These are phyloP conservation scores for Chlamydomonas asymmetrica DNA, from an alignment of 139 green algal species.

Conservation along the genomic window DNA sequence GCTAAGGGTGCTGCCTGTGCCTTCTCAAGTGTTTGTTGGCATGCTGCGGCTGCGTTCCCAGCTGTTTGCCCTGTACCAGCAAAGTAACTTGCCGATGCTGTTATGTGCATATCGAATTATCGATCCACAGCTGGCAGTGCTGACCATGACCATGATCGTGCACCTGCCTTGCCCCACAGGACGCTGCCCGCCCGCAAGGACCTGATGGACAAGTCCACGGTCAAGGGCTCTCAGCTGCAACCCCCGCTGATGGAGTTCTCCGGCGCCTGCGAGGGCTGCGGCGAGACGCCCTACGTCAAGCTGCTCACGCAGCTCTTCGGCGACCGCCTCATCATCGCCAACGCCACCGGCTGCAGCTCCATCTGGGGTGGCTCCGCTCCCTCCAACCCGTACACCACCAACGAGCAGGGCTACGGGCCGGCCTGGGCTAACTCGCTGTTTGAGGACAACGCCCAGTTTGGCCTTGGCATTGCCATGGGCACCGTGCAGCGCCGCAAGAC, in stretches of 20 bases:
- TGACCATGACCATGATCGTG: too few species aligned
- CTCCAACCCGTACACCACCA: conserved; percentile 61
- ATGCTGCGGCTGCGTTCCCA: too few species aligned
- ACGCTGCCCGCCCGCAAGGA: conserved; percentile 24
- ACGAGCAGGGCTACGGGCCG: conserved; percentile 47
- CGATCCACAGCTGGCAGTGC: too few species aligned
- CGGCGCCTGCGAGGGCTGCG: conserved; percentile 60
- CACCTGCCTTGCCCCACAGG: conserved; percentile 22
- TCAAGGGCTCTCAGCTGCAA: conserved; percentile 58
- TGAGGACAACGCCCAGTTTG: conserved; percentile 60
- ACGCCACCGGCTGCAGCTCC: conserved; percentile 59
- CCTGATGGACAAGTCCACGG: conserved; percentile 51
- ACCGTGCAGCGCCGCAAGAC: conserved; percentile 48
- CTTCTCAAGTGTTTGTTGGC: too few species aligned
- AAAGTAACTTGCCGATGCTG: too few species aligned
- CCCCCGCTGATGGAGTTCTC: conserved; percentile 60
- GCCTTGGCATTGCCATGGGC: conserved; percentile 56
- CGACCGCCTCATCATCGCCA: conserved; percentile 59
- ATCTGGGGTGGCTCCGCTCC: conserved; percentile 64
- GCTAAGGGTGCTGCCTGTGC: too few species aligned
- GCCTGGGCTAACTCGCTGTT: conserved; percentile 70
- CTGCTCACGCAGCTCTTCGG: conserved; percentile 56
- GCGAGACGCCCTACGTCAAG: conserved; percentile 55
- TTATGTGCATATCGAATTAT: too few species aligned
- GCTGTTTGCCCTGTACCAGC: too few species aligned